Evolutionary conservation across 177 flowering plant species (phyloP).

Genomic region (Vitis hybrid): DNA sequence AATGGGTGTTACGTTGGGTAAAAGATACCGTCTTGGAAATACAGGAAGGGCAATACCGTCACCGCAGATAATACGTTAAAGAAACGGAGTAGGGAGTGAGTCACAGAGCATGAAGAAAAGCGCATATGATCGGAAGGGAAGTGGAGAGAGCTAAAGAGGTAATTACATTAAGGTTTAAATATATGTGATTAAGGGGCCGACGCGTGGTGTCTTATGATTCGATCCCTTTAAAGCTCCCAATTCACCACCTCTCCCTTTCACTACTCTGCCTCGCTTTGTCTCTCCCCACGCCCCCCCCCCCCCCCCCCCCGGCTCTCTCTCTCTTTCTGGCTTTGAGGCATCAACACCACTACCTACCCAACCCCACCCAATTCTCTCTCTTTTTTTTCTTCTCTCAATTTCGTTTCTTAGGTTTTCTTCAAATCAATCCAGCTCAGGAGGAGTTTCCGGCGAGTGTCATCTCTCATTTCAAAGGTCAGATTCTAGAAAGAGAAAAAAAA

Average conservation of each 20-base stretch:
- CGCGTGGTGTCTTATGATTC: conserved; percentile 22
- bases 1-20: no score
- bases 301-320: not conserved
- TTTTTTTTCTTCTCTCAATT: not conserved
- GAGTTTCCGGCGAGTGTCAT: no score
- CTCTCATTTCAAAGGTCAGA: no score
- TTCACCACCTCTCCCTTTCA: conserved; percentile 1
- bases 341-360: conserved; percentile 13
- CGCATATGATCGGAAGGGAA: not conserved
- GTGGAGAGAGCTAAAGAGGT: not conserved
- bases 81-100: no score
- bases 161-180: not conserved
- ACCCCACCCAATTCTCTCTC: conserved; percentile 20
- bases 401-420: not conserved
- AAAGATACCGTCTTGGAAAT: no score
- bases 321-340: not conserved
- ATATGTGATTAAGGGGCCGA: conserved; percentile 6
- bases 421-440: no score
- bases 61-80: no score
- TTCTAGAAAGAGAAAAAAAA: no score
- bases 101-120: no score
- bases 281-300: not conserved
- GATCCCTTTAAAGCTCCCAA: conserved; percentile 18
- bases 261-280: not conserved
- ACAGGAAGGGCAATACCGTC: no score